Evolutionary conservation across 1,284 basidiomycete species (phyloP), one percentile per base, ranked within the genome.

Genomic region (Laetiporus sulphureus): DNA sequence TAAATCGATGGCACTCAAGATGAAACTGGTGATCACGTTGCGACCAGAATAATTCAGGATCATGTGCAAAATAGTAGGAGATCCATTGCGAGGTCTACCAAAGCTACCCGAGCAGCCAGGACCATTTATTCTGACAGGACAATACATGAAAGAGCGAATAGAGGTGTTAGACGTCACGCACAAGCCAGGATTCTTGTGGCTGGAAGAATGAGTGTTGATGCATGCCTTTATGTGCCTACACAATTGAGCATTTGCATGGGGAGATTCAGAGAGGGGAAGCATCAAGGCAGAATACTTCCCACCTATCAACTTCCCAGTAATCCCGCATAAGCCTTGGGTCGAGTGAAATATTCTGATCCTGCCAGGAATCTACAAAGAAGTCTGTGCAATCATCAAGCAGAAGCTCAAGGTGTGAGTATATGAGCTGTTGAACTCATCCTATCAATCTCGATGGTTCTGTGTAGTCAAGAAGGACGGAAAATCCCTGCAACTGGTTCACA

Each of bases 331-430:
- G 0, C 65, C 64, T 0, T 68, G 66, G 65, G 54, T 59, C 1
- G 35, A 56, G 10, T 48, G 48, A 7, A 65, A 69, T 38, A 66
- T 66, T n/a, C 66, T 64, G 0, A 66, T 68, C 20, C 66, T 64
- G 0, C 65, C 61, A n/a, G n/a, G n/a, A n/a, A n/a, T n/a, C n/a
- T n/a, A n/a, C n/a, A n/a, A n/a, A n/a, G n/a, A n/a, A n/a, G n/a
- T n/a, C n/a, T n/a, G n/a, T n/a, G n/a, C n/a, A n/a, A n/a, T n/a
- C n/a, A n/a, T n/a, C n/a, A n/a, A 55, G 15, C 40, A 47, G 4
- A 67, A 67, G 41, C 56, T 66, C 8, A 48, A 25, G 0, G 42
- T 32, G 34, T 62, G 66, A 10, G 61, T 65, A 0, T 68, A 66
- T 38, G 60, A 70, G 42, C 60, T 52, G 0, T 63, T 60, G 1